phyloP scores from a whole-genome alignment of 2,329 filamentous ascomycete genomes.

The Fusarium sp. region DNA sequence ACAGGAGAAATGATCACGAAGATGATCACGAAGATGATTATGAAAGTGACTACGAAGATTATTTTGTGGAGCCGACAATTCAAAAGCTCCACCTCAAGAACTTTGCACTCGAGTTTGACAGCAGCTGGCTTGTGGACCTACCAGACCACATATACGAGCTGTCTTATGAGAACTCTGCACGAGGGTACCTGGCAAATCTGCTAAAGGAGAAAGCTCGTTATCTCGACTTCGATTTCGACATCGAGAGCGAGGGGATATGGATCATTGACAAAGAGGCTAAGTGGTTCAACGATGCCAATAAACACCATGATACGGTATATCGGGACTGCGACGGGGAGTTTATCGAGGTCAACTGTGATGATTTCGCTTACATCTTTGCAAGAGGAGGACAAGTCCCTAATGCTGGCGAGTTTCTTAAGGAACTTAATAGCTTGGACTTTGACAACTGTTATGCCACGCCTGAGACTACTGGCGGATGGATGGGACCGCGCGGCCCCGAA shows the following conservation, averaged over 20 bases:
- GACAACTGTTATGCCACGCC: background rate
- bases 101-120: background rate
- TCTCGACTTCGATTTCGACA: background rate
- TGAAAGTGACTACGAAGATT: background rate
- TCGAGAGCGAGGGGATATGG: background rate
- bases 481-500: background rate
- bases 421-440: background rate
- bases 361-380: background rate
- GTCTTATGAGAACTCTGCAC: background rate
- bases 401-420: background rate
- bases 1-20: background rate
- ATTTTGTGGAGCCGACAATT: accelerated
- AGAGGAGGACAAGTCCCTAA: background rate
- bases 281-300: background rate
- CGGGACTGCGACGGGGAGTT: conserved; percentile 9
- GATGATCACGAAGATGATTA: background rate
- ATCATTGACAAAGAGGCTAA: conserved; percentile 3
- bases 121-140: background rate
- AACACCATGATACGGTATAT: background rate
- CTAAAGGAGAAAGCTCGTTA: background rate
- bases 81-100: background rate
- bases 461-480: background rate
- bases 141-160: background rate
- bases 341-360: background rate
- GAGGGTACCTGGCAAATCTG: background rate